Evolutionary conservation across 2,329 filamentous ascomycete species (phyloP).

Genomic region (Microdochium paspali): DNA sequence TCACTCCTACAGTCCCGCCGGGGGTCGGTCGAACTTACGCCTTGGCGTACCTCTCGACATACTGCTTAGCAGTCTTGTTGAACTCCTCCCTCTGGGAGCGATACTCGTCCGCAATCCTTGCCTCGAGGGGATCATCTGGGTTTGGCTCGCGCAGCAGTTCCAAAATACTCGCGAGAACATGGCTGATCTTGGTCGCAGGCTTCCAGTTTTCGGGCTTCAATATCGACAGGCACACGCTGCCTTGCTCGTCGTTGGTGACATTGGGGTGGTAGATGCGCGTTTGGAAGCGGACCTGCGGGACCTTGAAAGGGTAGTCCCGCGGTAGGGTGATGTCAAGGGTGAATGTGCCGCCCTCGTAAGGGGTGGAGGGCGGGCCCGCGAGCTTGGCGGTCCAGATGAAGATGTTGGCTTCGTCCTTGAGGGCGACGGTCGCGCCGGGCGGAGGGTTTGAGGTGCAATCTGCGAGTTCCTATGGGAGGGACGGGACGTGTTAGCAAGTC

Average conservation of each 20-base stretch:
- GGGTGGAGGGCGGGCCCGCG: slow-evolving; percentile 29
- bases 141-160: slow-evolving; percentile 71
- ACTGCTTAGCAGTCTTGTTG: slow-evolving; percentile 65
- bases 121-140: slow-evolving; percentile 83
- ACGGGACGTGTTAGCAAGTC: background rate
- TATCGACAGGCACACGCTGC: slow-evolving; percentile 77
- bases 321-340: slow-evolving; percentile 65
- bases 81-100: slow-evolving; percentile 58
- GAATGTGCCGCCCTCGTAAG: slow-evolving; percentile 61
- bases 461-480: slow-evolving; percentile 35
- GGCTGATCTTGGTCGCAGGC: slow-evolving; percentile 66
- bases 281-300: slow-evolving; percentile 67
- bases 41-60: slow-evolving; percentile 64
- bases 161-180: slow-evolving; percentile 69
- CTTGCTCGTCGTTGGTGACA: slow-evolving; percentile 76
- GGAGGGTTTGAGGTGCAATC: slow-evolving; percentile 40
- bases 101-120: slow-evolving; percentile 77
- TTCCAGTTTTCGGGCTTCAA: slow-evolving; percentile 88
- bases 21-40: too few species aligned
- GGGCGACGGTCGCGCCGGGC: slow-evolving; percentile 33
- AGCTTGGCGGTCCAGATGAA: slow-evolving; percentile 43
- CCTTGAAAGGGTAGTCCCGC: slow-evolving; percentile 81
- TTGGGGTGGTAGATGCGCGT: slow-evolving; percentile 97
- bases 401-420: slow-evolving; percentile 36
- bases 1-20: too few species aligned